A percentile compares a stretch with the other conserved stretches of the same genome.
These are phyloP conservation scores for Ustilago esculenta DNA, from an alignment of 1,284 basidiomycete species.

Conservation along the genomic window DNA sequence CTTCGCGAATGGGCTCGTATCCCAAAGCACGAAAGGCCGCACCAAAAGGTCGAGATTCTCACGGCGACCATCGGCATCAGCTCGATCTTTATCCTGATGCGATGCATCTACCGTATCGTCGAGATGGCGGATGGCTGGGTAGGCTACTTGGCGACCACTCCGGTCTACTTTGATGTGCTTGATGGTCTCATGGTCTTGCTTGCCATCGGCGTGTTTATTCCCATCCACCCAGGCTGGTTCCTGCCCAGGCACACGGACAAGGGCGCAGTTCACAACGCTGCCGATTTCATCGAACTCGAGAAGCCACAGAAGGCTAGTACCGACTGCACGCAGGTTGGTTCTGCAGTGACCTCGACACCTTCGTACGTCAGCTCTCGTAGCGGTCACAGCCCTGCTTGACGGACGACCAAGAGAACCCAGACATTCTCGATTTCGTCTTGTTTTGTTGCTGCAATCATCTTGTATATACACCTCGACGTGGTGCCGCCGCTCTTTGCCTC, in stretches of 20 bases:
- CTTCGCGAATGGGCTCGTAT: constrained; percentile 29
- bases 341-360: not conserved
- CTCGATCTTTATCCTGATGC: constrained; percentile 36
- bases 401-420: too few species aligned
- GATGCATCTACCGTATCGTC: constrained; percentile 51
- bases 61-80: constrained; percentile 29
- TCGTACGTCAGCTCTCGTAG: constrained; percentile 8
- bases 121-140: constrained; percentile 48
- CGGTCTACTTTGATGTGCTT: constrained; percentile 38
- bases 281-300: constrained; percentile 9
- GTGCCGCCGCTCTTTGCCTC: too few species aligned
- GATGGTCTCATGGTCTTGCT: constrained; percentile 44
- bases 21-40: constrained; percentile 10
- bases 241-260: constrained; percentile 22
- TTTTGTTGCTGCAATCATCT: too few species aligned
- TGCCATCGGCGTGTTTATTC: constrained; percentile 41
- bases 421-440: too few species aligned
- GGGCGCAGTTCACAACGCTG: constrained; percentile 20
- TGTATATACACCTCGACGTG: too few species aligned
- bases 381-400: constrained; percentile 16
- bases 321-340: not conserved
- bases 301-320: constrained; percentile 8
- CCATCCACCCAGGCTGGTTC: constrained; percentile 33
- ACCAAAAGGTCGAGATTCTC: constrained; percentile 30
- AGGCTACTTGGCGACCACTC: constrained; percentile 33